A percentile compares a stretch with the other conserved stretches of the same genome.
Conservation (phyloP, 805 yeast genomes). For the Yarrowia sp. region DNA sequence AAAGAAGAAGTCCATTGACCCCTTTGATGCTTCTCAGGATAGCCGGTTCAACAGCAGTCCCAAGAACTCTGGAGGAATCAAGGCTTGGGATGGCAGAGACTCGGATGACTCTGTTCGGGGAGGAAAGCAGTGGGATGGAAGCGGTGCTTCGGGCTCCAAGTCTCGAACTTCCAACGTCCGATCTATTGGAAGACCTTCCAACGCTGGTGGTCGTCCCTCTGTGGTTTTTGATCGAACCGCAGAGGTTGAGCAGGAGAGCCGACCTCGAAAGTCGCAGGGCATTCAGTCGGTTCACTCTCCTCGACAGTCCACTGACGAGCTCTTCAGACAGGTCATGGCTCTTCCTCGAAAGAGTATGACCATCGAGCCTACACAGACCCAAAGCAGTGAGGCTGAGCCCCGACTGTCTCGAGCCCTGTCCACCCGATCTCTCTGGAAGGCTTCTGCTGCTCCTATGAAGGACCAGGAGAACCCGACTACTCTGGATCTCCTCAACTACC, state of each 20-base stretch:
- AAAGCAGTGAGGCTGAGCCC: conserved; percentile 29
- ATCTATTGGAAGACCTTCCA: conserved; percentile 24
- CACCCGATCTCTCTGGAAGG: conserved; percentile 52
- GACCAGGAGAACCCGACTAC: conserved; percentile 60
- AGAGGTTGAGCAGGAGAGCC: neutral
- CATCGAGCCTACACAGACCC: conserved; percentile 7
- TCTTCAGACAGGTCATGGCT: conserved; percentile 44
- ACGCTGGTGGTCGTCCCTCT: conserved; percentile 37
- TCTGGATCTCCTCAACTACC: conserved; percentile 66
- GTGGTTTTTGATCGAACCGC: conserved; percentile 16
- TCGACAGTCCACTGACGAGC: conserved; percentile 42
- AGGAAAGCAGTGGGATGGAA: conserved; percentile 15
- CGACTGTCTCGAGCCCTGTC: conserved; percentile 31
- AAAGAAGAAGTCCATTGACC: conserved; percentile 33
- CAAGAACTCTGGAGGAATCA: conserved; percentile 9
- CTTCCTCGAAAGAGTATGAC: conserved; percentile 44
- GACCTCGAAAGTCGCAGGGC: conserved; percentile 28
- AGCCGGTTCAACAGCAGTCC: conserved; percentile 8
- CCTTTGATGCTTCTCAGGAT: conserved; percentile 26
- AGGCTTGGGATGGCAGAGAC: conserved; percentile 19
- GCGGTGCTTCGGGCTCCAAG: conserved; percentile 14
- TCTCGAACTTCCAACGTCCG: conserved; percentile 11
- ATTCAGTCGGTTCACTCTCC: conserved; percentile 32
- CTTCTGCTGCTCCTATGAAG: conserved; percentile 58
- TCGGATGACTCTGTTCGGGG: conserved; percentile 1